Conservation (phyloP, 148 eudicot genomes). For the Camellia sinensis region DNA sequence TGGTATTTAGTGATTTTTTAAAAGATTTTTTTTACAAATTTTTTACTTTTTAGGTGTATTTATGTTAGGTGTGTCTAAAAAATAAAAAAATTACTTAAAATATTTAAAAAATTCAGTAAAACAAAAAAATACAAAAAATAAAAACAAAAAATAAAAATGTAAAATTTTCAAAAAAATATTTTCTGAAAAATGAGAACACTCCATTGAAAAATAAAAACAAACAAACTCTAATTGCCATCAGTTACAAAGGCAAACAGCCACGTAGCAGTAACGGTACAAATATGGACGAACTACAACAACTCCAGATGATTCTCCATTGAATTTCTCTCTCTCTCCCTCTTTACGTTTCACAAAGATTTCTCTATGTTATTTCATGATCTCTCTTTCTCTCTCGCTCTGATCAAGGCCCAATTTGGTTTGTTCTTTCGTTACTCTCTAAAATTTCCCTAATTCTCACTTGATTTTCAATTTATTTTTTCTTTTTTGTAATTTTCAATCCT, state of each 20-base stretch:
- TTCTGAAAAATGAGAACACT: too few species aligned
- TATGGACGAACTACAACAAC: background rate
- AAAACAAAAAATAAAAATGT: too few species aligned
- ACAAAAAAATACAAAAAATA: too few species aligned
- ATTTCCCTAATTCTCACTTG: background rate
- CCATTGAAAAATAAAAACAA: background rate
- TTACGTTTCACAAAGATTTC: slow-evolving; percentile 4
- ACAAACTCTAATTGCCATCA: background rate
- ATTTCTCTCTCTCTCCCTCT: slow-evolving; percentile 11
- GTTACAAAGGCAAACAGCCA: background rate
- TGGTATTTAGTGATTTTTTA: too few species aligned
- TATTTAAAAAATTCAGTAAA: too few species aligned
- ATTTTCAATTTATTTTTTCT: too few species aligned
- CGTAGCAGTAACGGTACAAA: background rate
- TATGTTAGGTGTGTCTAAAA: too few species aligned
- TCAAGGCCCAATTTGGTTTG: slow-evolving; percentile 29
- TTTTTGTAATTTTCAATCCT: background rate
- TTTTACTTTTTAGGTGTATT: too few species aligned
- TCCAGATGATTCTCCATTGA: slow-evolving; percentile 21
- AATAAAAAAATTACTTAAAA: too few species aligned
- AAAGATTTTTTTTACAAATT: too few species aligned
- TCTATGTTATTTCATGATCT: background rate
- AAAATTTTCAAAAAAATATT: too few species aligned
- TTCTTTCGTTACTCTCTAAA: background rate
- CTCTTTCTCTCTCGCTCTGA: slow-evolving; percentile 13